Percentiles rank a stretch among this genome's conserved stretches.
These are phyloP conservation scores for Monosporascus cannonballus DNA, from an alignment of 2,329 filamentous ascomycete species.

Conservation along the genomic window DNA sequence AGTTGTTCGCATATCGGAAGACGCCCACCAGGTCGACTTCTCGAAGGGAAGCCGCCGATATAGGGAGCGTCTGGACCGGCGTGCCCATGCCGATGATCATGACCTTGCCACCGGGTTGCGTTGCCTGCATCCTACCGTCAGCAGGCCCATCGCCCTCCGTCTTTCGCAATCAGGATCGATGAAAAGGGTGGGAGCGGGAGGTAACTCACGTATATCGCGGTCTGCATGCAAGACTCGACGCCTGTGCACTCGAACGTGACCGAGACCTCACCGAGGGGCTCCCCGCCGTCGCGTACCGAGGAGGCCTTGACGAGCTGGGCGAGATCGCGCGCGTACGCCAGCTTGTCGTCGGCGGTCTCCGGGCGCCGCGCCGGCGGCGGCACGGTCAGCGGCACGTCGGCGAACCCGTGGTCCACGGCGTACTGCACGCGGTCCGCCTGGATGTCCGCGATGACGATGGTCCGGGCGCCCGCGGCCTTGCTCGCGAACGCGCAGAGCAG, in stretches of 20 bases:
- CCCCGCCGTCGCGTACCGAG: conserved; percentile 24
- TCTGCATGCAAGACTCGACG: conserved; percentile 69
- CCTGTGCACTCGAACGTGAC: conserved; percentile 75
- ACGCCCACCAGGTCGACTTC: conserved; percentile 73
- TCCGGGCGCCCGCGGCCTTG: conserved; percentile 37
- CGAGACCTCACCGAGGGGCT: conserved; percentile 56
- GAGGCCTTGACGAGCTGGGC: conserved; percentile 37
- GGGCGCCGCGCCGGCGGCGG: conserved; percentile 36
- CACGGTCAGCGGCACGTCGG: conserved; percentile 45
- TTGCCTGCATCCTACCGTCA: conserved; percentile 32
- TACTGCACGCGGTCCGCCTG: conserved; percentile 52
- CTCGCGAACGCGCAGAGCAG: conserved; percentile 54
- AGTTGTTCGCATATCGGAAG: conserved; percentile 74
- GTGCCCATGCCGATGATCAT: conserved; percentile 73
- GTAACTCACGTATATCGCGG: conserved; percentile 58
- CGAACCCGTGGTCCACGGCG: conserved; percentile 49
- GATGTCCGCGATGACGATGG: conserved; percentile 50
- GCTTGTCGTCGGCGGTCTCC: conserved; percentile 45
- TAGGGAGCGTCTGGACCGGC: conserved; percentile 62
- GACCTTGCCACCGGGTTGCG: conserved; percentile 62
- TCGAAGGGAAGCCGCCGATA: conserved; percentile 61
- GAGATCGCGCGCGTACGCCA: conserved; percentile 43
- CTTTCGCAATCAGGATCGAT: background rate
- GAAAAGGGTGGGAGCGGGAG: background rate
- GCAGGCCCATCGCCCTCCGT: background rate